Evolutionary conservation across 176 grass and related monocot species (phyloP).

Genomic region (Cenchrus purpureus): DNA sequence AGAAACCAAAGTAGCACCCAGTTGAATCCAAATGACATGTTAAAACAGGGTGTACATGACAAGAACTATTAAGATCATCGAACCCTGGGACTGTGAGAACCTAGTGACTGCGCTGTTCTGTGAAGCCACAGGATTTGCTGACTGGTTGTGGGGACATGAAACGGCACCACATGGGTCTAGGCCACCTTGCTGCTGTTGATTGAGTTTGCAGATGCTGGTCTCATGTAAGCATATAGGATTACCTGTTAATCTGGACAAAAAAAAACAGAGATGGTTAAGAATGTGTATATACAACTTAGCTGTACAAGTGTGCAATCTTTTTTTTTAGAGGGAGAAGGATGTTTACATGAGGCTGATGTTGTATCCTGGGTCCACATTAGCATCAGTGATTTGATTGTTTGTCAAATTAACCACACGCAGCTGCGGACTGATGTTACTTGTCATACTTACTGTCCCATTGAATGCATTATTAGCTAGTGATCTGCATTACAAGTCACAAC

Average conservation of each 20-base stretch:
- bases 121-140: constrained; percentile 27
- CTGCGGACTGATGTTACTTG: constrained; percentile 31
- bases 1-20: not conserved
- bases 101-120: constrained; percentile 35
- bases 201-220: constrained; percentile 11
- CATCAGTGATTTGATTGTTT: constrained; percentile 42
- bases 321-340: not conserved
- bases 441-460: constrained; percentile 33
- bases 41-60: constrained; percentile 7
- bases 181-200: constrained; percentile 29
- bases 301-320: not conserved
- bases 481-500: constrained; percentile 38
- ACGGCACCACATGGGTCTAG: constrained; percentile 13
- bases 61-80: constrained; percentile 40
- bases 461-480: constrained; percentile 54
- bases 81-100: constrained; percentile 41
- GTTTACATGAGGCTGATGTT: constrained; percentile 62
- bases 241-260: constrained; percentile 47
- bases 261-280: constrained; percentile 12
- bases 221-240: constrained; percentile 42
- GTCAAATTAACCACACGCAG: constrained; percentile 58
- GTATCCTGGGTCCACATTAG: constrained; percentile 2
- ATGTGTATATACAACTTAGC: not conserved
- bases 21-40: not conserved
- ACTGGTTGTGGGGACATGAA: constrained; percentile 45